Percentiles rank a stretch among this genome's conserved stretches.
Conservation (phyloP, 1,139 yeast species). For the Candida mesenterica region DNA sequence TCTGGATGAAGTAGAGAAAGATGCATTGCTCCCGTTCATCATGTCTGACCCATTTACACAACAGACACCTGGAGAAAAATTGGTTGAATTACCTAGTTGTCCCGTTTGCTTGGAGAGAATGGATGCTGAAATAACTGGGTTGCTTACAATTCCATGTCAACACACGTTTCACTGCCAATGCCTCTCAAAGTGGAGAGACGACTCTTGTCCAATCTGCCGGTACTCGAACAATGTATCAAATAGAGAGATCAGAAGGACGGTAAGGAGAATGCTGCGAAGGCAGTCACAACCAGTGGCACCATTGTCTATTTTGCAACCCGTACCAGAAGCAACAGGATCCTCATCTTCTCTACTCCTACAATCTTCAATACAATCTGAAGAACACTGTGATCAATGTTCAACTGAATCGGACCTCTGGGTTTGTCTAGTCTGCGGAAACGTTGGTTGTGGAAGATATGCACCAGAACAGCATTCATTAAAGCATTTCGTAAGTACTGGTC, state of each 20-base stretch:
- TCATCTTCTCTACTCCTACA: conserved; percentile 2
- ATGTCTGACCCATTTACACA: conserved; percentile 71
- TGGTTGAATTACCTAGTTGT: conserved; percentile 81
- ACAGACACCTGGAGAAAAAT: conserved; percentile 1
- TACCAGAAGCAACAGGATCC: conserved; percentile 3
- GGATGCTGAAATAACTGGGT: conserved; percentile 80
- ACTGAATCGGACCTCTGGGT: conserved; percentile 58
- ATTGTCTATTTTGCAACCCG: too few species aligned
- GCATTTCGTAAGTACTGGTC: conserved; percentile 76
- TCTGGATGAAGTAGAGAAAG: conserved; percentile 14
- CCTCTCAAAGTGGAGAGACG: conserved; percentile 85
- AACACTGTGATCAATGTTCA: conserved; percentile 37
- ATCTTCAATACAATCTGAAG: conserved; percentile 17
- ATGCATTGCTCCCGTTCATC: conserved; percentile 63
- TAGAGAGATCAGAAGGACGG: conserved; percentile 34
- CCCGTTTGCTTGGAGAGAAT: conserved; percentile 91
- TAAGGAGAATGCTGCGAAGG: conserved; percentile 32
- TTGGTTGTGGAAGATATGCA: conserved; percentile 90
- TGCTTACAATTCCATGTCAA: conserved; percentile 86
- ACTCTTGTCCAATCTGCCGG: conserved; percentile 89
- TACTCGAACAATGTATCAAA: conserved; percentile 55
- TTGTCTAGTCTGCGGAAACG: conserved; percentile 82
- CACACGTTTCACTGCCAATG: conserved; percentile 94
- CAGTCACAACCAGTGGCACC: conserved; percentile 17
- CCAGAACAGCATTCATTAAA: conserved; percentile 78